phyloP scores from a whole-genome alignment of 768 basidiomycete genomes.

The Udeniomyces megalosporus region DNA sequence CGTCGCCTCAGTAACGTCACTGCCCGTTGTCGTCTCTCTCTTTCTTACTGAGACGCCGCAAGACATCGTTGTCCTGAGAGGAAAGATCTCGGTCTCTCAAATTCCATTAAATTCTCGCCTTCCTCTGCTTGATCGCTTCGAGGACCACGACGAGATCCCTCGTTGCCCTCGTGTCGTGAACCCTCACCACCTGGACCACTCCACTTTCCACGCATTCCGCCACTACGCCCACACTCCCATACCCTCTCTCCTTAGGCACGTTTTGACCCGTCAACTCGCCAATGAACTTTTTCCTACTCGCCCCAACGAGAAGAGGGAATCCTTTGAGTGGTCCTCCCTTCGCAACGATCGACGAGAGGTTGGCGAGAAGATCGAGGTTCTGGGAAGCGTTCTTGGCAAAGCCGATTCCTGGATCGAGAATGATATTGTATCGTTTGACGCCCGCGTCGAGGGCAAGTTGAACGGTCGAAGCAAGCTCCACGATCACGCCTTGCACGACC shows the following conservation, averaged over 20 bases:
- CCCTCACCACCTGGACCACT: constrained; percentile 53
- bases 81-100: too few species aligned
- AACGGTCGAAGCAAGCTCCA: constrained; percentile 57
- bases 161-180: constrained; percentile 64
- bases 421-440: constrained; percentile 68
- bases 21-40: too few species aligned
- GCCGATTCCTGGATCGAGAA: constrained; percentile 83
- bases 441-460: constrained; percentile 51
- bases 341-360: constrained; percentile 36
- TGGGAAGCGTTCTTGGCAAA: constrained; percentile 74
- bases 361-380: constrained; percentile 52
- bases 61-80: too few species aligned
- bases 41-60: too few species aligned
- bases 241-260: constrained; percentile 45
- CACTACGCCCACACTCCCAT: constrained; percentile 65
- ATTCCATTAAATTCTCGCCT: too few species aligned
- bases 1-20: too few species aligned
- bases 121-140: constrained; percentile 34
- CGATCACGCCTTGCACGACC: constrained; percentile 49
- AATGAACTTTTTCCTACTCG: constrained; percentile 72
- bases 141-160: constrained; percentile 55
- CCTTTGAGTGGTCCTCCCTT: constrained; percentile 36
- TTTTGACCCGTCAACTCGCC: constrained; percentile 44
- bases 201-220: constrained; percentile 54
- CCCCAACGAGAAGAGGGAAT: constrained; percentile 52